Base-by-base conservation (phyloP, 345 rosid species). In the Gossypium ekmanianum region DNA sequence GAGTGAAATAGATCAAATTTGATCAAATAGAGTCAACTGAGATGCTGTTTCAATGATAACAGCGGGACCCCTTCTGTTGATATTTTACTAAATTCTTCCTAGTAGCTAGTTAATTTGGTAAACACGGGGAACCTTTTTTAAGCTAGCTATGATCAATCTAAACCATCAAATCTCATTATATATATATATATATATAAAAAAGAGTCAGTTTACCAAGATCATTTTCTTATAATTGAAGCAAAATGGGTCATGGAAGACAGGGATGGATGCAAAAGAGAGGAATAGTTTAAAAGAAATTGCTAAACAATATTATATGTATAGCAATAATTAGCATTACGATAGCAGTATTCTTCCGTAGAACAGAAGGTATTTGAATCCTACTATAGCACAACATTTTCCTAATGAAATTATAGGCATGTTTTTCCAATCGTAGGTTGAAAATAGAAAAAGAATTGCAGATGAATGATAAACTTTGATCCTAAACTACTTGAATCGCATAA, bases 171-270 rank as follows among this genome's bases (percentile, higher is more conserved):
- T 76, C 44, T 62, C 65, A 54, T 43, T 18, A 47, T 45, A 44
- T 44, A 51, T 52, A 47, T 1, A 47, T 1, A 22, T 20, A 20
- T 20, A 20, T 20, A 3, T 0, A 3, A 29, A 34, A 27, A 29
- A 34, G 5, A 34, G 39, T 8, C n/a, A 17, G 61, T 27, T 58
- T 18, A 55, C 57, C 57, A 54, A 27, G 73, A 71, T 79, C 66
- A 70, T 64, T 82, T 79, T 74, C 79, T 64, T 68, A 61, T 61
- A 75, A 75, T 79, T 57, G 65, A 76, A 72, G 79, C 76, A 72
- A 78, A 47, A 66, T 29, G 34, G 34, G 34, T 3, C 34, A 29
- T 29, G 34, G 34, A 29, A 29, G 34, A 29, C 34, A 29, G 34
- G 34, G 34, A 29, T 3, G 34, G 34, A 29, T 29, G 34, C 5